Conservation (phyloP, 106 monocot species). For the Dioscorea alata region DNA sequence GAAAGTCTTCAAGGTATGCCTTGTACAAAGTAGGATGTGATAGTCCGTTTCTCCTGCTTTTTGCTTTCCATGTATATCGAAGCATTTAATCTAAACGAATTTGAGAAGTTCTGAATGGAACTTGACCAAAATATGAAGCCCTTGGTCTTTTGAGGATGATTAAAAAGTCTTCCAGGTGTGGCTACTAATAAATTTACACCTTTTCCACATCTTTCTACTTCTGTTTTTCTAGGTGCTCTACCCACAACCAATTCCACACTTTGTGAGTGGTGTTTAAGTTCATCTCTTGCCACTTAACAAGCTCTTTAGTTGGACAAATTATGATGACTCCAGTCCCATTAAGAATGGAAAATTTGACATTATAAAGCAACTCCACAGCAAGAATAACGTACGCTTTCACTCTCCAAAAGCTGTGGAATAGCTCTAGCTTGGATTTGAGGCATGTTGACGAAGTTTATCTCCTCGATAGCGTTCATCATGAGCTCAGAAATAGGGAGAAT, state of each 20-base stretch:
- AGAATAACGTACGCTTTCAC: conserved; percentile 89
- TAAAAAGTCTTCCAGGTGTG: conserved; percentile 86
- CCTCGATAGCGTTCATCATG: conserved; percentile 60
- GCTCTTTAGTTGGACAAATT: conserved; percentile 93
- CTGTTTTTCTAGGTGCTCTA: conserved; percentile 51
- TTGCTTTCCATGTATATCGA: conserved; percentile 90
- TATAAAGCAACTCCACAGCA: conserved; percentile 66
- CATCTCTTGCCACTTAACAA: conserved; percentile 85
- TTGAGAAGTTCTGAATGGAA: conserved; percentile 77
- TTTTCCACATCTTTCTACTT: conserved; percentile 74
- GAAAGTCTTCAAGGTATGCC: no score
- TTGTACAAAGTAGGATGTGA: conserved; percentile 82
- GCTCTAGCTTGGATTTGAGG: conserved; percentile 91
- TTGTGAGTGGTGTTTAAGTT: conserved; percentile 81
- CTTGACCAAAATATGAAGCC: conserved; percentile 86
- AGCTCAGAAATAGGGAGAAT: conserved; percentile 46
- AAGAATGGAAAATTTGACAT: conserved; percentile 40
- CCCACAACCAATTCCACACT: conserved; percentile 82
- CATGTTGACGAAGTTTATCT: conserved; percentile 75
- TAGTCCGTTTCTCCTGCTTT: conserved; percentile 91
- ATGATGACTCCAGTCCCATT: conserved; percentile 83
- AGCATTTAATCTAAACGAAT: conserved; percentile 64
- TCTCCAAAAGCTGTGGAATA: conserved; percentile 65
- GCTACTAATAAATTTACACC: conserved; percentile 81
- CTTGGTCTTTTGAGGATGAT: conserved; percentile 80